These are phyloP conservation scores for Symbiodinium natans DNA, from an alignment of 73 alveolate genomes.

Conservation along the genomic window DNA sequence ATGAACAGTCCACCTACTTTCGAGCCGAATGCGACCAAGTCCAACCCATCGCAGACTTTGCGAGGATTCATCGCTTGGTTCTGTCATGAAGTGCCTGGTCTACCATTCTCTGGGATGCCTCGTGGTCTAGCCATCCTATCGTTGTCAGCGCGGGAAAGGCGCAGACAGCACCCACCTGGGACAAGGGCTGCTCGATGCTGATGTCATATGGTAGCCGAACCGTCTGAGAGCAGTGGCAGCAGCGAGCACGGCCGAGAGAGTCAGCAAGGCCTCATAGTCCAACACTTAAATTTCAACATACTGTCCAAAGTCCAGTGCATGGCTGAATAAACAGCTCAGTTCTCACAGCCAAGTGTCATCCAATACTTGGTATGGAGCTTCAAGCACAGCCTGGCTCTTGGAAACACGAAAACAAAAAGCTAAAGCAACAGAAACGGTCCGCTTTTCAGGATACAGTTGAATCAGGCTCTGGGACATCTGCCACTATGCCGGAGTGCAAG, in stretches of 20 bases:
- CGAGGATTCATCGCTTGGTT: no score
- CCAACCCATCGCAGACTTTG: no score
- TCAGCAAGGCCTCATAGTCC: neutral
- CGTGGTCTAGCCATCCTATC: neutral
- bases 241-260: neutral
- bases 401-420: no score
- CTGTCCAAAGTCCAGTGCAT: neutral
- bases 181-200: neutral
- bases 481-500: neutral
- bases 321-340: neutral
- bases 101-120: no score
- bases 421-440: neutral
- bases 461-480: neutral
- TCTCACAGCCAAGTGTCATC: neutral
- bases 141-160: conserved; percentile 4
- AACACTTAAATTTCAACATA: no score
- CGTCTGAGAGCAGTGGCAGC: no score
- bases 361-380: neutral
- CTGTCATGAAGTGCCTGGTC: no score
- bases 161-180: neutral
- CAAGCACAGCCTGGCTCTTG: conserved; percentile 10
- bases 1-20: neutral
- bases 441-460: neutral
- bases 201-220: neutral
- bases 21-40: neutral